Conservation (phyloP, 495 filamentous ascomycete genomes). For the Neurospora pannonica region DNA sequence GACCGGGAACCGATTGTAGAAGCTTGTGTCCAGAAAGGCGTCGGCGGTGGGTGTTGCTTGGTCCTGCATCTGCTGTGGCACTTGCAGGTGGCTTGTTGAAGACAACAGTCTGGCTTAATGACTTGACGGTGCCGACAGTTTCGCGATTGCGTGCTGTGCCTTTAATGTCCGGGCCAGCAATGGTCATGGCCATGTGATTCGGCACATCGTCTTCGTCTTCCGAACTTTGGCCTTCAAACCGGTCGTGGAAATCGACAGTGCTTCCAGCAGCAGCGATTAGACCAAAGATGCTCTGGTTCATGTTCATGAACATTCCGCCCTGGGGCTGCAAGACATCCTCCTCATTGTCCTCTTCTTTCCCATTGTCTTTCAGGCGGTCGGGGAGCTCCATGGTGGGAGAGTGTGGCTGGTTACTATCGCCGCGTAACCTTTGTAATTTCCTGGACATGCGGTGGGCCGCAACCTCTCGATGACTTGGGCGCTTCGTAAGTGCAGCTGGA, state of each 20-base stretch:
- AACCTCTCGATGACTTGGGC: constrained; percentile 13
- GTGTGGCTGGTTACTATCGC: constrained; percentile 35
- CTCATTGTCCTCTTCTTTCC: constrained; percentile 46
- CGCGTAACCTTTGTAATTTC: constrained; percentile 50
- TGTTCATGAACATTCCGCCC: constrained; percentile 49
- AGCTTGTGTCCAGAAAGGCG: constrained; percentile 19
- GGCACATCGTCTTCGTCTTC: constrained; percentile 52
- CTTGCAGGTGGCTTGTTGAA: background rate
- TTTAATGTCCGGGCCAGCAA: constrained; percentile 10
- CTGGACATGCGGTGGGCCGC: constrained; percentile 28
- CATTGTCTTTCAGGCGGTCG: constrained; percentile 64
- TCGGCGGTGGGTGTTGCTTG: background rate
- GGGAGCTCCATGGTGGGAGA: constrained; percentile 62
- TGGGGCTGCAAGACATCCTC: constrained; percentile 67
- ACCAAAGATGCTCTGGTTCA: constrained; percentile 93
- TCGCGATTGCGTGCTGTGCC: background rate
- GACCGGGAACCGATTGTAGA: constrained; percentile 47
- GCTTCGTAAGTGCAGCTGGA: background rate
- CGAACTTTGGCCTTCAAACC: constrained; percentile 71
- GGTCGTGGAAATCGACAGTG: constrained; percentile 64
- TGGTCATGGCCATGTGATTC: constrained; percentile 20
- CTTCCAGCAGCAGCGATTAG: constrained; percentile 88
- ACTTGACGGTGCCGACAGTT: background rate
- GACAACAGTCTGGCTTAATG: background rate
- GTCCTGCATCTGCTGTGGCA: background rate